Evolutionary conservation across 768 basidiomycete genomes (phyloP), one percentile per base, ranked within the genome.

Genomic region (Candolleomyces efflorescens): DNA sequence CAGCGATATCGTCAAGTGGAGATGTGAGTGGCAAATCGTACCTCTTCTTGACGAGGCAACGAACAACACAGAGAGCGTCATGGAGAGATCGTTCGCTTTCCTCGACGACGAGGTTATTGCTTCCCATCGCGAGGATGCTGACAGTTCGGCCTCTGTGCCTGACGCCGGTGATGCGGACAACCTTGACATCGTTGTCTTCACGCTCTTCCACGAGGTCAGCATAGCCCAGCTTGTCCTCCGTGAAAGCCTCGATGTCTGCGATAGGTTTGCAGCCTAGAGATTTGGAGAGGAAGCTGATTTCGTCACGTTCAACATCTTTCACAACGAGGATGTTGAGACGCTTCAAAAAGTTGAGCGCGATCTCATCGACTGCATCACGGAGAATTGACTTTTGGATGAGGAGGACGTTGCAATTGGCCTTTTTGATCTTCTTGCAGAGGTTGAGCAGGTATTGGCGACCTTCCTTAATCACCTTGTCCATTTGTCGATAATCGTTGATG

Each of bases 391-490:
- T 99, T 80, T 99, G 97, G 68, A 99, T 97, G 47, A 99, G 83
- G 50, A 99, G 86, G 52, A 98, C 97, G 66, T 98, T 99, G 82
- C 97, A 98, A 64, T 95, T 95, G n/a, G 94, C 88, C 75, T 97
- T 98, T 73, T 98, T 99, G 75, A 99, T 98, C 75, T 94, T 95
- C 75, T 98, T 98, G 86, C 93, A 96, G 54, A 98, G 84, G 71
- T 94, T 98, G 67, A 99, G 86, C 58, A 99, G 83, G 72, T 99
- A 98, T 73, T 95, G 92, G 47, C 97, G 90, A 58, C 96, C 96
- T 73, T 99, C 97, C 74, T 99, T 98, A 75, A 99, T 89, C 59
- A 98, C 94, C 72, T 98, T 97, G 81, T 98, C 97, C 96, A 99
- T 98, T 71, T 98, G 97, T 17, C 97, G 89, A 76, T 99, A 99